phyloP scores from a whole-genome alignment of 495 filamentous ascomycete genomes.

The Clohesyomyces aquaticus region DNA sequence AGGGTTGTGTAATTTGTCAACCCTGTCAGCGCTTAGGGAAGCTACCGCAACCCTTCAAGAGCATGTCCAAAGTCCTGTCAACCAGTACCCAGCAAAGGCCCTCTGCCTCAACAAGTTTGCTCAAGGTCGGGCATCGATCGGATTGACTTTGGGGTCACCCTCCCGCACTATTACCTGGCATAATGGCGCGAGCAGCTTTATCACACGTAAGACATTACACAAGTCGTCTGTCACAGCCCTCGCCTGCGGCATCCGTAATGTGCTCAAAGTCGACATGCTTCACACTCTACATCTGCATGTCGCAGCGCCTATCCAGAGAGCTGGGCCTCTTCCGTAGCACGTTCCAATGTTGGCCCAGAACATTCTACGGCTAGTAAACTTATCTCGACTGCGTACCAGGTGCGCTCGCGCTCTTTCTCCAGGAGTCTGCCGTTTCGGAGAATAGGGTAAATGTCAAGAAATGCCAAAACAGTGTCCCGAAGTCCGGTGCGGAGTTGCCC shows the following conservation, averaged over 20 bases:
- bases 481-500: neutral
- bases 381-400: constrained; percentile 11
- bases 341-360: constrained; percentile 8
- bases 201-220: too few relatives aligned
- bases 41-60: too few relatives aligned
- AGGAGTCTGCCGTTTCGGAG: constrained; percentile 22
- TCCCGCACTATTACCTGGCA: too few relatives aligned
- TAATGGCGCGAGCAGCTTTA: too few relatives aligned
- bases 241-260: neutral
- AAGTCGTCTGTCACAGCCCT: too few relatives aligned
- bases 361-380: neutral
- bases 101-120: too few relatives aligned
- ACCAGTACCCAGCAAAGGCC: neutral
- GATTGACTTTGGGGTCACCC: too few relatives aligned
- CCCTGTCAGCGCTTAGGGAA: too few relatives aligned
- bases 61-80: too few relatives aligned
- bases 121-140: too few relatives aligned
- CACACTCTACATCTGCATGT: neutral
- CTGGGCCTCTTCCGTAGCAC: constrained; percentile 6
- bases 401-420: constrained; percentile 4
- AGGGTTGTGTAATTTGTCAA: too few relatives aligned
- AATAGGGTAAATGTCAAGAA: constrained; percentile 36
- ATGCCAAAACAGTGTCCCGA: constrained; percentile 2
- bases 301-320: neutral
- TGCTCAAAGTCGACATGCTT: neutral